phyloP scores from a whole-genome alignment of 2,329 filamentous ascomycete genomes.

The Incumbomyces delicatus region DNA sequence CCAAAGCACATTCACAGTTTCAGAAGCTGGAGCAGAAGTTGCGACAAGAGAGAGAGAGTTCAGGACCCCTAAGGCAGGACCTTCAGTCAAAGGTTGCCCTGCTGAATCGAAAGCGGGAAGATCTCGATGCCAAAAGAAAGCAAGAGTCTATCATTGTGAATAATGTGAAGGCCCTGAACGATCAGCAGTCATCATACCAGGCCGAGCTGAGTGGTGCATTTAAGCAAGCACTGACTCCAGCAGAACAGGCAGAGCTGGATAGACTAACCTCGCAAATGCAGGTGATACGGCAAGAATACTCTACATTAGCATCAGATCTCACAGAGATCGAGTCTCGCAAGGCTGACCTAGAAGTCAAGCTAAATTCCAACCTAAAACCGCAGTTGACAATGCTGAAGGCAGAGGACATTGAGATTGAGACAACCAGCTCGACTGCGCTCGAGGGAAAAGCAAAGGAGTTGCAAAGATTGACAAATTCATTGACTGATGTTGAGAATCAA shows the following conservation, averaged over 20 bases:
- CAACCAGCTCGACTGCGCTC: constrained; percentile 41
- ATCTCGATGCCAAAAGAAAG: constrained; percentile 61
- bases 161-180: constrained; percentile 65
- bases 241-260: constrained; percentile 76
- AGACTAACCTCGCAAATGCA: constrained; percentile 59
- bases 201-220: constrained; percentile 77
- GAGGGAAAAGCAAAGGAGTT: constrained; percentile 74
- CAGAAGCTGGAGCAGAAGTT: constrained; percentile 73
- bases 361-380: constrained; percentile 80
- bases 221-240: constrained; percentile 73
- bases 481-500: constrained; percentile 58
- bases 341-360: constrained; percentile 71
- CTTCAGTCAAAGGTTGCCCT: constrained; percentile 65
- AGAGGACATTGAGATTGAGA: constrained; percentile 60
- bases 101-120: constrained; percentile 61
- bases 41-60: constrained; percentile 69
- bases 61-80: constrained; percentile 69
- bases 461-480: constrained; percentile 60
- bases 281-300: constrained; percentile 65
- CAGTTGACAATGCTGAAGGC: constrained; percentile 77
- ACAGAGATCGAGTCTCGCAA: constrained; percentile 73
- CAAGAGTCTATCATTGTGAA: constrained; percentile 58
- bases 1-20: constrained; percentile 69
- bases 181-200: constrained; percentile 67
- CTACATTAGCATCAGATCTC: constrained; percentile 61